Evolutionary conservation across 345 rosid species (phyloP).

Genomic region (Salix suchowensis): DNA sequence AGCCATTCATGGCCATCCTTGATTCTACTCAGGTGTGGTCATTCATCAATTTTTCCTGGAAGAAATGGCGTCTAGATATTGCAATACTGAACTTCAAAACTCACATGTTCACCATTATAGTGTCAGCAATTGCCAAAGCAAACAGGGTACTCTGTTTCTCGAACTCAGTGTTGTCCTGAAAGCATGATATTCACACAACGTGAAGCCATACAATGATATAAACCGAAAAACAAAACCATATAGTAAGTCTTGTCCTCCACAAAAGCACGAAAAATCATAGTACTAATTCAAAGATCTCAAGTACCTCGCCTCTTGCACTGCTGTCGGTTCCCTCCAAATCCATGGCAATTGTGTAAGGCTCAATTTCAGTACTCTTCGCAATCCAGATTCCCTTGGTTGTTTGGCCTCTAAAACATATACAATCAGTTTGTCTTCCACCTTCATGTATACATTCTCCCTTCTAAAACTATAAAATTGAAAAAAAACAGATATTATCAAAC

Average conservation of each 20-base stretch:
- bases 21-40: background rate
- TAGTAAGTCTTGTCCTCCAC: background rate
- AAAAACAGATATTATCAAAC: background rate
- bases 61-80: background rate
- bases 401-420: background rate
- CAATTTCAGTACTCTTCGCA: slow-evolving; percentile 37
- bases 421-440: background rate
- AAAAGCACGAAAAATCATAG: background rate
- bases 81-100: background rate
- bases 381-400: background rate
- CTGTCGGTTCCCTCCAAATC: slow-evolving; percentile 14
- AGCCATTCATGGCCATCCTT: background rate
- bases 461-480: background rate
- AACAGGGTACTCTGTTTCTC: slow-evolving; percentile 76
- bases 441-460: background rate
- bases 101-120: background rate
- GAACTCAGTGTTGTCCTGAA: slow-evolving; percentile 75
- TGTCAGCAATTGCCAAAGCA: slow-evolving; percentile 27
- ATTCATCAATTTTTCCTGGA: background rate
- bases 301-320: background rate
- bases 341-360: slow-evolving; percentile 69
- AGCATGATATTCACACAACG: background rate
- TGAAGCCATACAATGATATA: background rate
- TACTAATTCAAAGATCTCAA: background rate
- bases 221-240: background rate